Base-by-base conservation (phyloP, 192 early-diverging fungal species). In the Coemansia pectinata region DNA sequence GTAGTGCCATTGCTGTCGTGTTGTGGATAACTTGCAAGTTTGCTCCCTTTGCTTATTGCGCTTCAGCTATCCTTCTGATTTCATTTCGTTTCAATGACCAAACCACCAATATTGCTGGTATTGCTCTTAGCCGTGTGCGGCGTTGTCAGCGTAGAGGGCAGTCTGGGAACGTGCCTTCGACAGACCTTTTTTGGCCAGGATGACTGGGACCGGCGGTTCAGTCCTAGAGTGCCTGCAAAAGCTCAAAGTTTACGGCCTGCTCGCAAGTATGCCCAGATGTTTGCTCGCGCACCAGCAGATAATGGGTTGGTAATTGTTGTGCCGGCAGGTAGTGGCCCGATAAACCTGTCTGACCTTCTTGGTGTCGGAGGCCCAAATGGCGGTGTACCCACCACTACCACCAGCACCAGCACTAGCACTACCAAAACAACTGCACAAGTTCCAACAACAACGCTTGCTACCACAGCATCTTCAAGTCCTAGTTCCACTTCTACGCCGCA, bases 121-220 rank as follows among this genome's bases (percentile, higher is more conserved):
- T 41, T 58, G 27, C 27, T 68, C 44, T 44, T 68, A 34, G 42
- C 52, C 33, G 31, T 12, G 45, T 66, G 64, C 31, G 36, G 55
- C 31, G 59, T 48, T 31, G 19, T 39, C 36, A 2, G 50, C 62
- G 15, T 27, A 15, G 60, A 34, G 21, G 60, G 44, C 31, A 39
- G 59, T 9, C 57, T 77, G 2, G 76, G 76, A 50, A 58, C 55
- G 17, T 81, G 79, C 10, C 65, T 81, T 31, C 63, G 70, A 12
- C 74, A 76, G 27, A 53, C 72, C 2, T 61, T 81, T 19, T 76
- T 81, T 58, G 79, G 74, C 8, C 70, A 61, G 67, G 74, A 81
- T 36, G 38, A 60, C 11, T 66, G 70, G 40, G 29, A 34, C 40
- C 63, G 48, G 59, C 63, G 63, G 31, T 76, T 71, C 29, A 80